These are phyloP conservation scores for Gossypium laxum DNA, from an alignment of 441 rosid species.

Conservation along the genomic window DNA sequence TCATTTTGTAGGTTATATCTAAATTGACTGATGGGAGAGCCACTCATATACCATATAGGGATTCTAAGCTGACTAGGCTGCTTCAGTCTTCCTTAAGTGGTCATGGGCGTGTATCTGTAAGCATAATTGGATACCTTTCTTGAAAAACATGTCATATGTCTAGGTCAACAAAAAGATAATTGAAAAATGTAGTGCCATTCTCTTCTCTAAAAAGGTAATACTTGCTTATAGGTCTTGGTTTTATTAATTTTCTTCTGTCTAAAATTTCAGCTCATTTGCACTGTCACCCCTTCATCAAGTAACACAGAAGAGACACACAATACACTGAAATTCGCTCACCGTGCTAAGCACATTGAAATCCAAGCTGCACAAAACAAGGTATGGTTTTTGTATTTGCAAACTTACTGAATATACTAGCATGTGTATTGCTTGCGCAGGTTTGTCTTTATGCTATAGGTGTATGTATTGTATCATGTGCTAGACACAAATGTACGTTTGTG, in stretches of 20 bases:
- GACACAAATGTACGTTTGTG: neutral
- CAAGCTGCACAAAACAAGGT: slow-evolving; percentile 68
- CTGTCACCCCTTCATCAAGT: slow-evolving; percentile 71
- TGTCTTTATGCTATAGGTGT: neutral
- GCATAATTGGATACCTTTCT: slow-evolving; percentile 17
- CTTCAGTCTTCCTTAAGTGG: slow-evolving; percentile 72
- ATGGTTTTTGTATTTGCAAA: neutral
- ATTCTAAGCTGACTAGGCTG: slow-evolving; percentile 67
- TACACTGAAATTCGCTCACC: slow-evolving; percentile 73
- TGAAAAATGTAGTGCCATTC: neutral
- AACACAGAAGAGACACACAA: slow-evolving; percentile 71
- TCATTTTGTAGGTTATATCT: slow-evolving; percentile 68
- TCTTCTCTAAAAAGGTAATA: slow-evolving; percentile 7
- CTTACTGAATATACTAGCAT: neutral
- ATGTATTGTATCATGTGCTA: neutral
- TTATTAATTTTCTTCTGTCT: slow-evolving; percentile 20
- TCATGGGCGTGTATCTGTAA: slow-evolving; percentile 77
- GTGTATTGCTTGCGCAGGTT: neutral
- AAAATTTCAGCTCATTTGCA: slow-evolving; percentile 66
- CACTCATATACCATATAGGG: slow-evolving; percentile 67
- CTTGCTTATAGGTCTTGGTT: neutral
- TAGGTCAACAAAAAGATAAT: slow-evolving; percentile 7
- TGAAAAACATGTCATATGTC: slow-evolving; percentile 2
- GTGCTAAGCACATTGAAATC: slow-evolving; percentile 72
- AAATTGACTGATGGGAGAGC: slow-evolving; percentile 55